Conservation (phyloP, 2,329 filamentous ascomycete species). For the Aaosphaeria arxii region DNA sequence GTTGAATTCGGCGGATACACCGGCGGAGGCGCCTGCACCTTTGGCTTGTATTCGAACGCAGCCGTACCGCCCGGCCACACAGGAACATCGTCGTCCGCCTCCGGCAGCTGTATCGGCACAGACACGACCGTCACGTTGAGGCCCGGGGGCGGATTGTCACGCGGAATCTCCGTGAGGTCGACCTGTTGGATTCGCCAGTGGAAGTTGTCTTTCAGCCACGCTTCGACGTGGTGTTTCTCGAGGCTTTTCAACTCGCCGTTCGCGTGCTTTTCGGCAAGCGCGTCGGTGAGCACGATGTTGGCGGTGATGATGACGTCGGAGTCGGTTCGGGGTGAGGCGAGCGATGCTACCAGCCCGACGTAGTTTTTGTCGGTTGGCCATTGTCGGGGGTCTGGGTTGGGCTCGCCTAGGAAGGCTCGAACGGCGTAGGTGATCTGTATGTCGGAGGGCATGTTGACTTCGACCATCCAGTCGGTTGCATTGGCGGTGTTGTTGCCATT, state of each 20-base stretch:
- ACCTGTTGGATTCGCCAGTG: slow-evolving; percentile 26
- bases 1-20: not conserved
- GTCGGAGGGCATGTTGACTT: slow-evolving; percentile 30
- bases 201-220: slow-evolving; percentile 27
- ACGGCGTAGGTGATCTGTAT: slow-evolving; percentile 31
- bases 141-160: slow-evolving; percentile 20
- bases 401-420: slow-evolving; percentile 28
- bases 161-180: slow-evolving; percentile 27
- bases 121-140: slow-evolving; percentile 27
- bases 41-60: not conserved
- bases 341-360: slow-evolving; percentile 39
- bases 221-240: slow-evolving; percentile 15
- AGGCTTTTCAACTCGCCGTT: slow-evolving; percentile 24
- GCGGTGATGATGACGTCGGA: slow-evolving; percentile 39
- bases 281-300: slow-evolving; percentile 38
- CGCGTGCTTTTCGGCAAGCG: slow-evolving; percentile 23
- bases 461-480: slow-evolving; percentile 25
- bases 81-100: slow-evolving; percentile 22
- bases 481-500: slow-evolving; percentile 7
- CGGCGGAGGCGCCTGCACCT: not conserved
- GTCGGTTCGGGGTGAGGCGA: slow-evolving; percentile 36
- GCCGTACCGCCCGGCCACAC: slow-evolving; percentile 13
- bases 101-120: slow-evolving; percentile 20
- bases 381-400: slow-evolving; percentile 17
- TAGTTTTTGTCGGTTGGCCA: slow-evolving; percentile 40